phyloP scores from a whole-genome alignment of 495 filamentous ascomycete species.

The Talaromyces thailandensis region DNA sequence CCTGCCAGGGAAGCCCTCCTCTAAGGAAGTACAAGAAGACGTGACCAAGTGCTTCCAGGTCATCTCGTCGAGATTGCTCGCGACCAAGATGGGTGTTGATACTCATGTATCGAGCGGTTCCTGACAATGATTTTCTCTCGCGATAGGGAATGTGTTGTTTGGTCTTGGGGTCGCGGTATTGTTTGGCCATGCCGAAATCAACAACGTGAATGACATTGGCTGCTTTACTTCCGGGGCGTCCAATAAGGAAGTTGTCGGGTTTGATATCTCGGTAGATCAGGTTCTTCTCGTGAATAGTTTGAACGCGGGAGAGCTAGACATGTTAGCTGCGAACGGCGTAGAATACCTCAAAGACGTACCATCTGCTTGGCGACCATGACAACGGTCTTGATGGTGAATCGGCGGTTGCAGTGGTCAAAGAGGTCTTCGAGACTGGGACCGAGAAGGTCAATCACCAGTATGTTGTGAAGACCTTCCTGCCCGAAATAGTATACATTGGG shows the following conservation, averaged over 20 bases:
- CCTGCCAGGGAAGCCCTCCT: conserved; percentile 96
- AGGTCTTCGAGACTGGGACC: conserved; percentile 95
- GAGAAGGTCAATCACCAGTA: conserved; percentile 95
- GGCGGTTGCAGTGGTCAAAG: conserved; percentile 93
- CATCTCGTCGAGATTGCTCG: conserved; percentile 93
- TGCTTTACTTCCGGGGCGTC: conserved; percentile 81
- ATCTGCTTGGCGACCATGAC: conserved; percentile 99
- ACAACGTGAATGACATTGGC: conserved; percentile 98
- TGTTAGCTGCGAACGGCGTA: conserved; percentile 10
- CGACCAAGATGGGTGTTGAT: conserved; percentile 98
- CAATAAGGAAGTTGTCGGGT: conserved; percentile 98
- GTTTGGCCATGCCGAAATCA: conserved; percentile 99
- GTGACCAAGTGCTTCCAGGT: conserved; percentile 91
- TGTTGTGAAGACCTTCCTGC: conserved; percentile 98
- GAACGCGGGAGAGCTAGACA: conserved; percentile 79
- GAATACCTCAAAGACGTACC: conserved; percentile 44
- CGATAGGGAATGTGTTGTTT: conserved; percentile 99
- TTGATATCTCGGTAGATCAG: conserved; percentile 99
- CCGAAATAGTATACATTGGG: conserved; percentile 99
- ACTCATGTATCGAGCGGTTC: conserved; percentile 97
- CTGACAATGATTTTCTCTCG: conserved; percentile 94
- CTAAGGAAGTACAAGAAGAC: conserved; percentile 99
- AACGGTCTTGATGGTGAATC: conserved; percentile 94
- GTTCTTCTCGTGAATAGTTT: conserved; percentile 99
- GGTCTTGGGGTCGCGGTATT: conserved; percentile 97